Evolutionary conservation across 306 rosid species (phyloP).

Genomic region (Vicia sativa): DNA sequence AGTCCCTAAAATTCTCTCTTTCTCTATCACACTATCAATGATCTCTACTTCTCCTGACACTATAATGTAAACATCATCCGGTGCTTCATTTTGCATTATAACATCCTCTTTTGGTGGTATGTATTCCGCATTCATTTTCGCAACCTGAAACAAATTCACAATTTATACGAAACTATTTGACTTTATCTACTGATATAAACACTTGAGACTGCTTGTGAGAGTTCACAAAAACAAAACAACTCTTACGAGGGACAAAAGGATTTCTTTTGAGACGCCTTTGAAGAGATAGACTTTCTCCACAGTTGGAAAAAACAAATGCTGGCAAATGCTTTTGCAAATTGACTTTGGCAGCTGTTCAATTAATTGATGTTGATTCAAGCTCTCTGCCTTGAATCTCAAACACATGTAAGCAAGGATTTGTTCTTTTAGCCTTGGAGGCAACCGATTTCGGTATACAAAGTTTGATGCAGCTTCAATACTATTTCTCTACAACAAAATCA

Average conservation of each 20-base stretch:
- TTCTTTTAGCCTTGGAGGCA: conserved; percentile 70
- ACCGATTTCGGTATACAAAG: conserved; percentile 70
- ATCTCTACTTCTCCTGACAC: conserved; percentile 92
- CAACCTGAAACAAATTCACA: conserved; percentile 52
- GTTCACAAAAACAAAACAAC: neutral
- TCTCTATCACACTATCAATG: conserved; percentile 54
- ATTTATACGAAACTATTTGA: too few species aligned
- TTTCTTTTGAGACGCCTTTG: conserved; percentile 71
- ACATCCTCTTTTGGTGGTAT: conserved; percentile 95
- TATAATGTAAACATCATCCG: conserved; percentile 80
- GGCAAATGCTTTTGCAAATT: conserved; percentile 73
- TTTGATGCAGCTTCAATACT: conserved; percentile 87
- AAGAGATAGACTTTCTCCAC: conserved; percentile 77
- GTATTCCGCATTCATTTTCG: conserved; percentile 86
- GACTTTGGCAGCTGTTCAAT: conserved; percentile 90
- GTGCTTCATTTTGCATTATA: conserved; percentile 69
- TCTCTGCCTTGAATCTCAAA: conserved; percentile 87
- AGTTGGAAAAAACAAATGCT: conserved; percentile 68
- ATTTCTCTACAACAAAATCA: conserved; percentile 60
- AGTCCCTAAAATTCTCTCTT: conserved; percentile 62
- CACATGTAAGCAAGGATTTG: conserved; percentile 94
- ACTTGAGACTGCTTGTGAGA: too few species aligned
- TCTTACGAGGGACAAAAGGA: conserved; percentile 58
- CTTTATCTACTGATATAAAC: too few species aligned
- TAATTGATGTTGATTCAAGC: conserved; percentile 76